Conservation (phyloP, 306 rosid genomes). For the Rosa chinensis region DNA sequence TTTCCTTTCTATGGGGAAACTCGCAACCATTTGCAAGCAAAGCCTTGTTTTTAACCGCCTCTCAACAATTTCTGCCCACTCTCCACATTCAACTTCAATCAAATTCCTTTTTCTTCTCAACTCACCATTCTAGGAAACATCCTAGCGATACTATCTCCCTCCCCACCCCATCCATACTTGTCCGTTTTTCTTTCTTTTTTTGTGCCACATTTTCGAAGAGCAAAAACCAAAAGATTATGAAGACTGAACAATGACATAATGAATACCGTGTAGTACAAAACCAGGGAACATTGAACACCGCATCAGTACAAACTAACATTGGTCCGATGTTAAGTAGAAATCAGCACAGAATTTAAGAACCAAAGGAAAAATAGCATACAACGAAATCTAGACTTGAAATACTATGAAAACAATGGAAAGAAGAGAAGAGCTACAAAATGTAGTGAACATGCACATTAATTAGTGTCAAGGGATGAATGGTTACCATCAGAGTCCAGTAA, state of each 20-base stretch:
- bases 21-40: too few relatives aligned
- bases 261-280: not conserved
- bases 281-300: not conserved
- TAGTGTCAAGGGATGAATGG: not conserved
- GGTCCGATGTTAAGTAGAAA: not conserved
- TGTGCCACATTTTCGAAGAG: too few relatives aligned
- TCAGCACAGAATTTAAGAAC: not conserved
- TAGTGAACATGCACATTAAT: not conserved
- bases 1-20: too few relatives aligned
- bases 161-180: too few relatives aligned
- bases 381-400: not conserved
- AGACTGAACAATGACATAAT: not conserved
- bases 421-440: not conserved
- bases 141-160: too few relatives aligned
- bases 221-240: not conserved
- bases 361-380: not conserved
- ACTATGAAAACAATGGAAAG: not conserved
- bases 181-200: too few relatives aligned
- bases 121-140: too few relatives aligned
- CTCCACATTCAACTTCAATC: too few relatives aligned
- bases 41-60: too few relatives aligned
- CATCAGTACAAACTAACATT: not conserved
- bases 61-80: too few relatives aligned
- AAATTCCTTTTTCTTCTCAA: too few relatives aligned
- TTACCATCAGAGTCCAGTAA: slow-evolving; percentile 39